A percentile compares a stretch with the other conserved stretches of the same genome.
Evolutionary conservation across 495 filamentous ascomycete species (phyloP).

Genomic region (Penicillium desertorum): DNA sequence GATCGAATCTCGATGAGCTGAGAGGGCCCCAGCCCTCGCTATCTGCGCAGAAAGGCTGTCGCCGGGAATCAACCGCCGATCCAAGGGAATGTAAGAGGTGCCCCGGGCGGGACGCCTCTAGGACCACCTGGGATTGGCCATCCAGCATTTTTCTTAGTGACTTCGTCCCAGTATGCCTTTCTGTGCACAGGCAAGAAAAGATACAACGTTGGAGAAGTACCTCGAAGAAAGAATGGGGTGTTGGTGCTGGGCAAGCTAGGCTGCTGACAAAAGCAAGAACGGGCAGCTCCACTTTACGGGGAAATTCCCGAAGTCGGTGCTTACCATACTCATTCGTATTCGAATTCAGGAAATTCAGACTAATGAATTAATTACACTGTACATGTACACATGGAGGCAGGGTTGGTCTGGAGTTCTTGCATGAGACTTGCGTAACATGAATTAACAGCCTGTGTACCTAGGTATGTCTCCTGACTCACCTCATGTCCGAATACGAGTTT

Average conservation of each 20-base stretch:
- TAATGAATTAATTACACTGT: not conserved
- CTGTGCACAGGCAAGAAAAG: slow-evolving; percentile 12
- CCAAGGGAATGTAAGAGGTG: slow-evolving; percentile 32
- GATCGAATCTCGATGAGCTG: slow-evolving; percentile 78
- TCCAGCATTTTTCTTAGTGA: slow-evolving; percentile 45
- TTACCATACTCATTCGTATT: not conserved
- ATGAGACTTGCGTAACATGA: not conserved
- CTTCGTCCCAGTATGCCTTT: slow-evolving; percentile 20
- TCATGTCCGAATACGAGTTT: not conserved
- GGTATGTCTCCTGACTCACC: not conserved
- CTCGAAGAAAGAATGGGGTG: slow-evolving; percentile 13
- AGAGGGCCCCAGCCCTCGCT: slow-evolving; percentile 93
- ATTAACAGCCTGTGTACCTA: not conserved
- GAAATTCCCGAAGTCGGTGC: slow-evolving; percentile 2
- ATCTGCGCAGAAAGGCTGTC: slow-evolving; percentile 79
- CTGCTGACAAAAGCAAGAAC: slow-evolving; percentile 28
- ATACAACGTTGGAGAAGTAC: slow-evolving; percentile 6
- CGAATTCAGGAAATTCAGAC: not conserved
- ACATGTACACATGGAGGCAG: not conserved
- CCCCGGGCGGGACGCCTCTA: slow-evolving; percentile 37
- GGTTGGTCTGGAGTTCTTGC: not conserved
- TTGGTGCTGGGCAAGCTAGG: slow-evolving; percentile 12
- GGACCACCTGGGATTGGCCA: slow-evolving; percentile 44
- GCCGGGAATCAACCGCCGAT: slow-evolving; percentile 33
- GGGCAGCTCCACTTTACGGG: slow-evolving; percentile 4